phyloP scores from a whole-genome alignment of 2,329 filamentous ascomycete genomes.

The Graphiopsis chlorocephala region DNA sequence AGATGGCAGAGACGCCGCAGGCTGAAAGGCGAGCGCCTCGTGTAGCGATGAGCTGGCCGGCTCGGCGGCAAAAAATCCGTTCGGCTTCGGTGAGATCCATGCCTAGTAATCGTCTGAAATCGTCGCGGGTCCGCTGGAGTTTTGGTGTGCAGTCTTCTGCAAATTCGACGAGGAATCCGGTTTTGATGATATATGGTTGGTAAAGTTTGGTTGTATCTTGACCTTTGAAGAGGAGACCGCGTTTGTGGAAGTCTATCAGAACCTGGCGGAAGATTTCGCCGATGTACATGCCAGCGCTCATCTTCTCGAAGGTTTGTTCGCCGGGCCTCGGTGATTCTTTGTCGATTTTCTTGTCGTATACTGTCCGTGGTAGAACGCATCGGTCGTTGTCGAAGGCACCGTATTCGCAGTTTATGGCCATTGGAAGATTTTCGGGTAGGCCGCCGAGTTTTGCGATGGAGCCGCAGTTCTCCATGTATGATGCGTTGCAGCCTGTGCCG shows the following conservation, averaged over 20 bases:
- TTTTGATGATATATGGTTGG: slow-evolving; percentile 81
- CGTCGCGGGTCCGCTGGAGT: slow-evolving; percentile 24
- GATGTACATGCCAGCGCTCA: slow-evolving; percentile 92
- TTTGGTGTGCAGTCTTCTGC: slow-evolving; percentile 58
- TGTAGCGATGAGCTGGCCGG: slow-evolving; percentile 35
- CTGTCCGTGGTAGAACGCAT: slow-evolving; percentile 79
- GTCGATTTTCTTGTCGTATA: slow-evolving; percentile 85
- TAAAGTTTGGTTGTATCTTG: slow-evolving; percentile 75
- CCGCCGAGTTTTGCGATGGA: slow-evolving; percentile 80
- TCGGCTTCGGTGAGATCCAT: slow-evolving; percentile 28
- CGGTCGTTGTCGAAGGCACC: slow-evolving; percentile 96
- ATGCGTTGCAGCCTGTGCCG: slow-evolving; percentile 89
- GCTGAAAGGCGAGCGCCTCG: slow-evolving; percentile 38
- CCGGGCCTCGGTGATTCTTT: slow-evolving; percentile 87
- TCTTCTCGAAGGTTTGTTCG: slow-evolving; percentile 96
- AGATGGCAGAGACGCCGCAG: slow-evolving; percentile 40
- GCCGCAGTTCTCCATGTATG: slow-evolving; percentile 83
- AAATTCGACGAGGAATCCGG: slow-evolving; percentile 84
- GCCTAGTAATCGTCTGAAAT: slow-evolving; percentile 27
- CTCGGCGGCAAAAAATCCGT: slow-evolving; percentile 28
- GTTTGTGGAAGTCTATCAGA: slow-evolving; percentile 77
- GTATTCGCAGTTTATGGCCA: slow-evolving; percentile 98
- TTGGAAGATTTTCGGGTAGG: slow-evolving; percentile 72
- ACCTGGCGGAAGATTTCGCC: slow-evolving; percentile 92
- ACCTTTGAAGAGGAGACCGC: slow-evolving; percentile 70